A percentile compares a stretch with the other conserved stretches of the same genome.
phyloP scores from a whole-genome alignment of 2,329 filamentous ascomycete species.

The Pyrenophora seminiperda region DNA sequence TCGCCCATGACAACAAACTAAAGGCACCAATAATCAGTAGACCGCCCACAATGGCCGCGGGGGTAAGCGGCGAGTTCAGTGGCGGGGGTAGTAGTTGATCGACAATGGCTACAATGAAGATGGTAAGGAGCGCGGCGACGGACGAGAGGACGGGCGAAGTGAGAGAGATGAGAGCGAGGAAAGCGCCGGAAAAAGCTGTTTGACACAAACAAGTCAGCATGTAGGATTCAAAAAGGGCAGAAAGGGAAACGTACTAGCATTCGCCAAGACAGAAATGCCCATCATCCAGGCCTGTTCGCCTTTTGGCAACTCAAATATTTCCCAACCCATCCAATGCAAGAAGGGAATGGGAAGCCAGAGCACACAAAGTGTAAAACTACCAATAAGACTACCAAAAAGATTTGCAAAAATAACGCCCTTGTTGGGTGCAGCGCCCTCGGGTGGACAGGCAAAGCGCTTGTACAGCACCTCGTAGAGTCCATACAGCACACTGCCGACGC shows the following conservation, averaged over 20 bases:
- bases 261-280: conserved; percentile 78
- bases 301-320: conserved; percentile 80
- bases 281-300: conserved; percentile 82
- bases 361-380: conserved; percentile 80
- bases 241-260: conserved; percentile 67
- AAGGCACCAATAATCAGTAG: conserved; percentile 88
- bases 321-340: conserved; percentile 76
- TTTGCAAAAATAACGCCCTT: conserved; percentile 97
- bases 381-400: conserved; percentile 85
- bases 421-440: conserved; percentile 81
- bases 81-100: conserved; percentile 79
- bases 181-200: conserved; percentile 81
- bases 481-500: conserved; percentile 87
- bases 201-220: conserved; percentile 16
- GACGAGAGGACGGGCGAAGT: conserved; percentile 91
- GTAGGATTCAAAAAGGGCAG: background rate
- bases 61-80: conserved; percentile 72
- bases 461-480: conserved; percentile 97
- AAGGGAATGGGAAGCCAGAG: conserved; percentile 92
- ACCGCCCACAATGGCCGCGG: conserved; percentile 80
- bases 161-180: conserved; percentile 88
- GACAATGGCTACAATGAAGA: conserved; percentile 91
- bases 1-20: conserved; percentile 84
- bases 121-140: conserved; percentile 91
- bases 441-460: conserved; percentile 90